These are phyloP conservation scores for Athelia sp. DNA, from an alignment of 1,284 basidiomycete species.

Conservation along the genomic window DNA sequence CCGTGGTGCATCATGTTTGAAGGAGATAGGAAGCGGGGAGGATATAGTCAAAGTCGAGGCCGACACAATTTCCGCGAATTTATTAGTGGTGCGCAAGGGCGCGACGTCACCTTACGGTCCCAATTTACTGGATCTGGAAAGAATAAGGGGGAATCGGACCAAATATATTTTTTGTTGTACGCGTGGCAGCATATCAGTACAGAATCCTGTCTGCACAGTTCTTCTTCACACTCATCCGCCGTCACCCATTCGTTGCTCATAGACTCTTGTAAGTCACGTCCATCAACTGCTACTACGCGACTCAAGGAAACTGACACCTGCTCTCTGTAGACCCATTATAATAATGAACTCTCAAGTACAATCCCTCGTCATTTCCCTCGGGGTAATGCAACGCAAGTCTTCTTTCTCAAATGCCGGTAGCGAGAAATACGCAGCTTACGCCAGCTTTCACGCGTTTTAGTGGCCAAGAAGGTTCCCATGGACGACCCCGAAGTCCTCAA, in stretches of 20 bases:
- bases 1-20: conserved; percentile 15
- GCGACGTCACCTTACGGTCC: no score
- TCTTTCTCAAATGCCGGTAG: no score
- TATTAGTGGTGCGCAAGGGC: no score
- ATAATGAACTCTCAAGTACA: conserved; percentile 52
- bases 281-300: no score
- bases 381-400: conserved; percentile 78
- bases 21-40: conserved; percentile 2
- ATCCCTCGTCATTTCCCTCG: conserved; percentile 84
- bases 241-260: neutral
- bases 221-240: neutral
- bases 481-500: conserved; percentile 82
- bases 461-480: conserved; percentile 89
- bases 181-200: neutral
- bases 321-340: no score
- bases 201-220: neutral
- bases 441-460: conserved; percentile 28
- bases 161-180: neutral
- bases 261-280: no score
- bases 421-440: no score
- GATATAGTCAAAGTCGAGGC: no score
- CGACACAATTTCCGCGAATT: no score
- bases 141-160: neutral
- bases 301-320: no score
- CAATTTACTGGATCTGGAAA: no score